Evolutionary conservation across 1,139 yeast species (phyloP), one percentile per base, ranked within the genome.

Genomic region (Scheffersomyces stambukii): DNA sequence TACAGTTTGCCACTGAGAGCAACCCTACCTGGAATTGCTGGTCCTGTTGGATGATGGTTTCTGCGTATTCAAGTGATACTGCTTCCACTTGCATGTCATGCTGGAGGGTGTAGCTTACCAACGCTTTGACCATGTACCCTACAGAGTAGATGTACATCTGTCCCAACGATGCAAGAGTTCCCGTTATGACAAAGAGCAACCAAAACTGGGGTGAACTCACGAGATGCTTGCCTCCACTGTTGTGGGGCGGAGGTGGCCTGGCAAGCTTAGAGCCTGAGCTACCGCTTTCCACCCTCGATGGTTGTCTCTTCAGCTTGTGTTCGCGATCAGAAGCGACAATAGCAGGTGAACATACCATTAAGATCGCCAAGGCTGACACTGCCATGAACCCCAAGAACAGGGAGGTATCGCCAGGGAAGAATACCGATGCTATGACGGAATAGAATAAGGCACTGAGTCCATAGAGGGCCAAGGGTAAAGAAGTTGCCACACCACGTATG

Each of bases 121-220:
- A 55, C 1, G 82, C 77, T 39, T 67, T 70, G 8, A 72, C 76
- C 54, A 76, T 73, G 43, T 71, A 74, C 1, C 82, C 82, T 12
- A 74, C 75, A 0, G 79, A 73, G 42, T 75, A 76, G 14, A 76
- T 76, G 47, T 73, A 76, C 76, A 75, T 70, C 45, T 75, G 81
- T 7, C 81, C 81, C 40, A 75, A 40, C 0, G 78, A 70, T 0
- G 80, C 79, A 29, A 73, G 50, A 3, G 70, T 36, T 0, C 80
- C 79, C 2, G 77, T 56, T 6, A 66, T 49, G 1, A 59, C 23
- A 25, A 71, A 64, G 4, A 75, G 40, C 2, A 68, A 43, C 81
- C 81, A 75, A 44, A 75, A 76, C 24, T 58, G 60, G 7, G 45
- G 34, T 18, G 60, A 55, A 13, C 37, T 43, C 12, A 67, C 36